These are phyloP conservation scores for Sordariomycetes sp. DNA, from an alignment of 2,329 filamentous ascomycete genomes.

Conservation along the genomic window DNA sequence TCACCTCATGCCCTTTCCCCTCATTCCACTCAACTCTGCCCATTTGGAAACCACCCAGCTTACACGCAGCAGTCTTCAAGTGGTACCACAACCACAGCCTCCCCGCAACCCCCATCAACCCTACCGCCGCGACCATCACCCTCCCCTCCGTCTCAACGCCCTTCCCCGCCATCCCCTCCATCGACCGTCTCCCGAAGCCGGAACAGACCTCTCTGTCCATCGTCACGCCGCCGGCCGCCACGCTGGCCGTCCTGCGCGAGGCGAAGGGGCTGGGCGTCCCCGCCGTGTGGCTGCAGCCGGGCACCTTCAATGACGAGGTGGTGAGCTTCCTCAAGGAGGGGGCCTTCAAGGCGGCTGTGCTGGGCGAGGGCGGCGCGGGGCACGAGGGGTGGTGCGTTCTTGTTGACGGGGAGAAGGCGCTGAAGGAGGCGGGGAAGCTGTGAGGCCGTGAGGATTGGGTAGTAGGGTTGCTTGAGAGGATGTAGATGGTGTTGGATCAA, in stretches of 20 bases:
- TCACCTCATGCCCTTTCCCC: slow-evolving; percentile 2
- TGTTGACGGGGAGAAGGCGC: slow-evolving; percentile 64
- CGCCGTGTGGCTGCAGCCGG: slow-evolving; percentile 83
- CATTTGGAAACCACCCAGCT: background rate
- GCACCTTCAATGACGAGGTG: slow-evolving; percentile 70
- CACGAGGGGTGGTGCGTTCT: slow-evolving; percentile 79
- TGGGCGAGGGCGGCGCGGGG: slow-evolving; percentile 51
- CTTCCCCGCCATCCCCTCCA: slow-evolving; percentile 54
- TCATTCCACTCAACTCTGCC: background rate
- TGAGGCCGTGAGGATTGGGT: slow-evolving; percentile 9
- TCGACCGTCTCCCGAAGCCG: slow-evolving; percentile 56
- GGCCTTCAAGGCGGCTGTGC: slow-evolving; percentile 60
- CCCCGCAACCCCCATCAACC: slow-evolving; percentile 76
- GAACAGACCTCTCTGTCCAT: slow-evolving; percentile 67
- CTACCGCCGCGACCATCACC: slow-evolving; percentile 52
- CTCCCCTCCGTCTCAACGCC: slow-evolving; percentile 31
- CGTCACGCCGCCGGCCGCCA: slow-evolving; percentile 76
- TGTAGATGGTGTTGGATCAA: too few relatives aligned
- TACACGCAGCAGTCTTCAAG: slow-evolving; percentile 54
- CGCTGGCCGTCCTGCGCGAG: slow-evolving; percentile 63
- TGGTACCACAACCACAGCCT: slow-evolving; percentile 79
- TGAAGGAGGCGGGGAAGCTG: slow-evolving; percentile 45
- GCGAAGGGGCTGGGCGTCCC: slow-evolving; percentile 64
- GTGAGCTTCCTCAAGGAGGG: slow-evolving; percentile 55
- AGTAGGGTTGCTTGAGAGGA: too few relatives aligned